Conservation (phyloP, 2,329 filamentous ascomycete genomes). For the Monilinia laxa region DNA sequence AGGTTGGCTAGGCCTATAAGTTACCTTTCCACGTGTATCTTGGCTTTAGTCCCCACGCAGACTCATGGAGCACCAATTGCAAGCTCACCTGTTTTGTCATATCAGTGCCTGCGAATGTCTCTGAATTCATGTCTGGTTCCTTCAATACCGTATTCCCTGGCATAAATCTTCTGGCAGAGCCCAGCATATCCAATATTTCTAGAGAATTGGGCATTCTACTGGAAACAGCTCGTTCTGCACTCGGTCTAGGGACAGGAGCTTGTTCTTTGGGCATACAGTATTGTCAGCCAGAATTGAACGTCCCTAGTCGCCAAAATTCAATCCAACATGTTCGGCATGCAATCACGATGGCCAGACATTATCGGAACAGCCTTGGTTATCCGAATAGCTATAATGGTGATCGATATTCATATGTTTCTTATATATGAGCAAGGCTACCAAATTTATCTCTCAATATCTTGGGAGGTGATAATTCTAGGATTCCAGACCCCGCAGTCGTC, state of each 20-base stretch:
- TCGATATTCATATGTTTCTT: neutral
- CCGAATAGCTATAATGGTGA: neutral
- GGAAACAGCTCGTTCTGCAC: neutral
- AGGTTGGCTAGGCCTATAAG: neutral
- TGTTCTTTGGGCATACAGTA: neutral
- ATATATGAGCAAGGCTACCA: conserved; percentile 7
- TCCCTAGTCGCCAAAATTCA: conserved; percentile 2
- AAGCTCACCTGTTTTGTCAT: neutral
- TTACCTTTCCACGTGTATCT: neutral
- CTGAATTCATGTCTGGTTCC: neutral
- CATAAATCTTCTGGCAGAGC: neutral
- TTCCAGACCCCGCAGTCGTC: neutral
- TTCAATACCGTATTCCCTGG: neutral
- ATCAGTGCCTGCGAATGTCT: neutral
- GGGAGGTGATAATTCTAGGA: neutral
- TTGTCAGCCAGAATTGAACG: neutral
- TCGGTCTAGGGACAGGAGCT: neutral
- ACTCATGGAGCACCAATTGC: neutral
- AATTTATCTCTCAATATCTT: neutral
- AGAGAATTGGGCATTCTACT: neutral
- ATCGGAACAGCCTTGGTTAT: neutral
- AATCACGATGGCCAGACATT: neutral
- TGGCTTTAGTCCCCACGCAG: neutral
- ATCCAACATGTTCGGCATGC: neutral
- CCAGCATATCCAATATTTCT: neutral